Evolutionary conservation across 2,329 filamentous ascomycete species (phyloP), one percentile per base, ranked within the genome.

Genomic region (Cephalotrichum gorgonifer): DNA sequence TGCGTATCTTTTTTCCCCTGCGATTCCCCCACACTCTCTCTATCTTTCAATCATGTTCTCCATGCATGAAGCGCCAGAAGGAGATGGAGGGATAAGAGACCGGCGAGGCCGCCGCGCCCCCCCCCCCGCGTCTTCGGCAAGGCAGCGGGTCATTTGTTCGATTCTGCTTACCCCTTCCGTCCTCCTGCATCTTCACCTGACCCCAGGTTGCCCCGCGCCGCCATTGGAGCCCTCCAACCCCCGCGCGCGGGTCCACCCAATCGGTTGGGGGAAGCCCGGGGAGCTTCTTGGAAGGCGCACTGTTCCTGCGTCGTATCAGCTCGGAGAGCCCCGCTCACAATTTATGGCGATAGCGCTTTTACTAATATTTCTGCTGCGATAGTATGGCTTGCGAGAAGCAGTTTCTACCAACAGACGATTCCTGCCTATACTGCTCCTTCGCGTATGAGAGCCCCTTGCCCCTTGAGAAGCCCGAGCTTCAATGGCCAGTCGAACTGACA

Each of bases 331-430:
- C 2, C 9, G 22, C 41, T 27, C 6, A 46, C 44, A 6, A n/a
- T n/a, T n/a, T n/a, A n/a, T n/a, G n/a, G n/a, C n/a, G n/a, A n/a
- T n/a, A n/a, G n/a, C n/a, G n/a, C n/a, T 12, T 44, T 44, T 15
- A 35, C 43, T 27, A 44, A 48, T 42, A 51, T 49, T 30, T 50
- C 51, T 57, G 35, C n/a, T 9, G 17, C 17, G 9, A 20, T 11
- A 83, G 79, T 64, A 83, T 82, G 79, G 76, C 73, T 9, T 83
- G 79, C 62, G 79, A 83, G 61, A 83, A 82, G 65, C 78, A 83
- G 64, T 83, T 83, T 60, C 63, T 79, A 23, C 72, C 78, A 45
- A 68, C 72, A 38, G 74, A 78, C 58, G 77, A 77, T 56, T 74
- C 70, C 53, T 70, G 72, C 52, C 62, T 82, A 41, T 83, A 83